Evolutionary conservation across 73 alveolate genomes (phyloP), one percentile per base, ranked within the genome.

Genomic region (Paramecium primaurelia): DNA sequence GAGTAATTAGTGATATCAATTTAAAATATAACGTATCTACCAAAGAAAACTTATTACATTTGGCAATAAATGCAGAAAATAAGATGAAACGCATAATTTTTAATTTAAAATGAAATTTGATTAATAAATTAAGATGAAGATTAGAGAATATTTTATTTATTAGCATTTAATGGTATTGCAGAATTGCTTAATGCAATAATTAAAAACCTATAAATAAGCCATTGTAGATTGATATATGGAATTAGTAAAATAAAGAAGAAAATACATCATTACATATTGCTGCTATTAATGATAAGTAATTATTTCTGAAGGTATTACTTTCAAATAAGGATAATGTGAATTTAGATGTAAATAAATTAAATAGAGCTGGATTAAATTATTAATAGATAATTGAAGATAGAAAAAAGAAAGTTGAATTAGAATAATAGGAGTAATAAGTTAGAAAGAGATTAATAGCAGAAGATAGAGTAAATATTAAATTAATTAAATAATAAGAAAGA

Each of bases 191-290:
- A 73, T 37, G 4, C 58, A 3, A 73, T 73, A 37, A 73, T 73
- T 36, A 73, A 73, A 38, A 73, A 73, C 60, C 37, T 73, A 12
- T 9, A 8, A 20, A 34, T 20, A 73, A 32, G 5, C 34, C 58
- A 36, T 16, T 73, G 37, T 22, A 54, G 20, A 18, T 54, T 54
- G 69, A 73, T 6, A 38, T 73, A 3, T 73, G 58, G 58, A 73
- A 73, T 73, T 73, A 73, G 40, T 44, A 11, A 30, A 73, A 73
- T 7, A 73, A 73, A 73, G 87, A 73, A 37, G 87, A 68, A 12
- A 73, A 73, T 73, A 68, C 68, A 14, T 68, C 87, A 12, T 30
- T 73, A 14, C 87, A 73, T 73, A 22, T 73, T 16, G 87, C 87
- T 36, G 87, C 87, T 3, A 73, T 73, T 11, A 73, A 73, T 73